These are phyloP conservation scores for Sonneratia caseolaris DNA, from an alignment of 345 rosid genomes.

Conservation along the genomic window DNA sequence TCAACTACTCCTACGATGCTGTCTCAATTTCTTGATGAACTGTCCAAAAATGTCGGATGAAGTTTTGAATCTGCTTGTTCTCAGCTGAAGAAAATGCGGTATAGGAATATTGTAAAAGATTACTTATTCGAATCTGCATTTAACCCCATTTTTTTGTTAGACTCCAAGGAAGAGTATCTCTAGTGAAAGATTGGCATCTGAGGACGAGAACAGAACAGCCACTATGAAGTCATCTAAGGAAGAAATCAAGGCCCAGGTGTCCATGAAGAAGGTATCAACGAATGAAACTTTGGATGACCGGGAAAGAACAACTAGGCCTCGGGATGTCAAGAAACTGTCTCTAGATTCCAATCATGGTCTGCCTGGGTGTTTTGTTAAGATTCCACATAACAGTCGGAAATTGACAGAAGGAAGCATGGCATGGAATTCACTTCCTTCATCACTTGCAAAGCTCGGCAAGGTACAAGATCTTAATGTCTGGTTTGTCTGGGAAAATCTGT, in stretches of 20 bases:
- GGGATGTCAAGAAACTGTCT: slow-evolving; percentile 40
- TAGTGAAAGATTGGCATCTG: slow-evolving; percentile 44
- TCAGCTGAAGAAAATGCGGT: not conserved
- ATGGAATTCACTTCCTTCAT: slow-evolving; percentile 72
- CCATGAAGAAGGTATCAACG: slow-evolving; percentile 39
- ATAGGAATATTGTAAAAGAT: not conserved
- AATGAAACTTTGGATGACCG: slow-evolving; percentile 45
- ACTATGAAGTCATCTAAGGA: slow-evolving; percentile 48
- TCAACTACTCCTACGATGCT: not conserved
- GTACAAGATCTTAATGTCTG: slow-evolving; percentile 24
- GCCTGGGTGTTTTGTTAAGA: slow-evolving; percentile 67
- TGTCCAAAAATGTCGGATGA: not conserved
- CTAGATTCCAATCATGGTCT: slow-evolving; percentile 38
- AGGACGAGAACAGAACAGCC: slow-evolving; percentile 46
- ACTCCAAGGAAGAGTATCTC: slow-evolving; percentile 62
- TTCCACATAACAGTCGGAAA: slow-evolving; percentile 54
- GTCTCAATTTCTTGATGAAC: not conserved
- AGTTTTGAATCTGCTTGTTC: not conserved
- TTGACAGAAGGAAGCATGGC: slow-evolving; percentile 56
- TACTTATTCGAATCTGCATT: not conserved
- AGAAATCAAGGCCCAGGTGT: slow-evolving; percentile 33
- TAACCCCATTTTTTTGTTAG: slow-evolving; percentile 20
- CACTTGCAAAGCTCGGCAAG: slow-evolving; percentile 87
- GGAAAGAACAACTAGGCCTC: slow-evolving; percentile 40
- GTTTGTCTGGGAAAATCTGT: not conserved